These are phyloP conservation scores for Mycena haematopus DNA, from an alignment of 768 basidiomycete species.

Conservation along the genomic window DNA sequence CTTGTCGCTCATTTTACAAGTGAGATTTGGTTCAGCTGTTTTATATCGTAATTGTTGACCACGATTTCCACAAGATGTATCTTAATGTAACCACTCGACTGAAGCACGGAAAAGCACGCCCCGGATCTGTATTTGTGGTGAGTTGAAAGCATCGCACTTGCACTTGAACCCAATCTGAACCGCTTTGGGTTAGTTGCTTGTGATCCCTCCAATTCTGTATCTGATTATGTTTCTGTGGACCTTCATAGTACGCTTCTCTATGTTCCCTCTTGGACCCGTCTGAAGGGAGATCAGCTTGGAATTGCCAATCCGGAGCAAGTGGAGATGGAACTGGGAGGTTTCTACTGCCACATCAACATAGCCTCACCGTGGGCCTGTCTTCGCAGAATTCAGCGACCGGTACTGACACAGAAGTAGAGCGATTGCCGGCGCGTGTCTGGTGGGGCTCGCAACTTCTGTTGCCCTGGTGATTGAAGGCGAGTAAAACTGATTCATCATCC, in stretches of 20 bases:
- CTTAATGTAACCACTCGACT: slow-evolving; percentile 17
- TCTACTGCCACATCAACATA: slow-evolving; percentile 14
- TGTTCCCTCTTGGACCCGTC: neutral
- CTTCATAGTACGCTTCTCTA: neutral
- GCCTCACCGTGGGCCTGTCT: neutral
- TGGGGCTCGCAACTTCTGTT: neutral
- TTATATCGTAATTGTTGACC: neutral
- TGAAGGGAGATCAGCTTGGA: slow-evolving; percentile 1
- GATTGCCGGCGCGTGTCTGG: slow-evolving; percentile 4
- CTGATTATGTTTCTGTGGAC: slow-evolving; percentile 12
- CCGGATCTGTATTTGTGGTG: neutral
- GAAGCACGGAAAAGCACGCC: slow-evolving; percentile 2
- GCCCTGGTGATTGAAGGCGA: slow-evolving; percentile 13
- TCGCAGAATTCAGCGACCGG: no score
- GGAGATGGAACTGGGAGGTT: slow-evolving; percentile 14
- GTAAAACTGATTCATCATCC: neutral
- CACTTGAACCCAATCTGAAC: neutral
- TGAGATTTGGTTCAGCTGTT: neutral
- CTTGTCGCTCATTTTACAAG: slow-evolving; percentile 19
- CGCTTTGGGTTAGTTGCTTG: neutral
- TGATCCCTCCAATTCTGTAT: slow-evolving; percentile 10
- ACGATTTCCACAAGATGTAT: slow-evolving; percentile 9
- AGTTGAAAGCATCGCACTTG: neutral
- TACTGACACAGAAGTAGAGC: neutral
- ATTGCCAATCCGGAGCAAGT: slow-evolving; percentile 5